Base-by-base conservation (phyloP, 176 grass and related monocot species). In the Carex cristatella region DNA sequence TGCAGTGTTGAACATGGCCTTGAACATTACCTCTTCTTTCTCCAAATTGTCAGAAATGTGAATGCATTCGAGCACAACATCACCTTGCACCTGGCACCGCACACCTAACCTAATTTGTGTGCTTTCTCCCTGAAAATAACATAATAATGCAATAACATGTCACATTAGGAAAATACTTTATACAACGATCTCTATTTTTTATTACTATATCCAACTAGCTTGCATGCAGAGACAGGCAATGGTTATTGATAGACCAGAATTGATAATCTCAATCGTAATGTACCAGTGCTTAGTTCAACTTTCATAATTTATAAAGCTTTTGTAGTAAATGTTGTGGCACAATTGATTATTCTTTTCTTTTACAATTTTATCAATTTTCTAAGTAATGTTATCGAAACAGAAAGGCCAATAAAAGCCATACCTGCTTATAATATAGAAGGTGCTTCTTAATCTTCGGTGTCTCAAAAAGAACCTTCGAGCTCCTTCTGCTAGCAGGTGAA, bases 1-100 rank as follows among this genome's bases (percentile, higher is more conserved):
- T 37, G 96, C 89, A 70, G 96, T 98, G 83, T 98, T 98, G 84
- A 98, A 98, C 96, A 98, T 98, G 75, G 88, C 75, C 5, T 87
- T 91, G 69, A 98, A 95, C 93, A 94, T 95, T 84, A 88, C 91
- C 85, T 98, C 90, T 86, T 94, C 89, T 4, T 79, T 48, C 79
- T 94, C 90, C 37, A 92, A 61, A 87, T 91, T 85, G 74, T 92
- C 84, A n/a, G 86, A 80, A 40, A 92, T 79, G 40, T 99, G 93
- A 68, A 95, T 88, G 83, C 93, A 95, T 80, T 99, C 96, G 81
- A 99, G 59, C 63, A 99, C 93, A 59, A 99, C 96, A 84, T 99
- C 89, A 62, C 85, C 89, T 90, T 87, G 89, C 67, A 90, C 81
- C 60, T 79, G 89, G 54, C 81, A 90, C 37, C 85, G 80, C 59